Percentiles rank a stretch among this genome's conserved stretches.
Conservation (phyloP, 257 asterid species). For the Salvia hispanica region DNA sequence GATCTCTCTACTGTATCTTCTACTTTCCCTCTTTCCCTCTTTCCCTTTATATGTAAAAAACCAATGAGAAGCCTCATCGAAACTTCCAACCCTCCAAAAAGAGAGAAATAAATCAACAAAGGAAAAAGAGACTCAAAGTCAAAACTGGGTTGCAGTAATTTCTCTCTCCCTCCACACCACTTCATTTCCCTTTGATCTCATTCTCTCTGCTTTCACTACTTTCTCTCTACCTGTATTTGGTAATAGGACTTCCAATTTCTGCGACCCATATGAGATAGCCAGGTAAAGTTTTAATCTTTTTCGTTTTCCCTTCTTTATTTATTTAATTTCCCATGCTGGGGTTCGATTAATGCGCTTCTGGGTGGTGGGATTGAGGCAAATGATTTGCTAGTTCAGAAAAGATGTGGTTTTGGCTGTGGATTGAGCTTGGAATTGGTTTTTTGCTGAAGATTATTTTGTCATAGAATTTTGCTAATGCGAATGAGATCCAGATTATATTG, state of each 20-base stretch:
- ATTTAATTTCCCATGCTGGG: not conserved
- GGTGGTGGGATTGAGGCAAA: constrained; percentile 36
- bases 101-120: constrained; percentile 17
- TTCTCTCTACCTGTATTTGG: constrained; percentile 24
- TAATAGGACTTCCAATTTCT: constrained; percentile 30
- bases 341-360: constrained; percentile 29
- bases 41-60: constrained; percentile 18
- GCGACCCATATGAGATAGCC: constrained; percentile 19
- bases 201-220: constrained; percentile 5
- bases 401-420: constrained; percentile 23
- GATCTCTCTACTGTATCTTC: no score
- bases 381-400: constrained; percentile 27
- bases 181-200: constrained; percentile 28
- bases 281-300: constrained; percentile 37
- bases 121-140: constrained; percentile 37
- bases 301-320: constrained; percentile 1
- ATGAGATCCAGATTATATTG: constrained; percentile 33
- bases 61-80: constrained; percentile 36
- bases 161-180: constrained; percentile 32
- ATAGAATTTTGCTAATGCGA: constrained; percentile 25
- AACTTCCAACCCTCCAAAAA: constrained; percentile 40
- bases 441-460: constrained; percentile 3
- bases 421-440: constrained; percentile 22
- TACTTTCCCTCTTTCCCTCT: not conserved
- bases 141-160: constrained; percentile 36